Base-by-base conservation (phyloP, 331 rosid genomes). In the Spiraea crenata region DNA sequence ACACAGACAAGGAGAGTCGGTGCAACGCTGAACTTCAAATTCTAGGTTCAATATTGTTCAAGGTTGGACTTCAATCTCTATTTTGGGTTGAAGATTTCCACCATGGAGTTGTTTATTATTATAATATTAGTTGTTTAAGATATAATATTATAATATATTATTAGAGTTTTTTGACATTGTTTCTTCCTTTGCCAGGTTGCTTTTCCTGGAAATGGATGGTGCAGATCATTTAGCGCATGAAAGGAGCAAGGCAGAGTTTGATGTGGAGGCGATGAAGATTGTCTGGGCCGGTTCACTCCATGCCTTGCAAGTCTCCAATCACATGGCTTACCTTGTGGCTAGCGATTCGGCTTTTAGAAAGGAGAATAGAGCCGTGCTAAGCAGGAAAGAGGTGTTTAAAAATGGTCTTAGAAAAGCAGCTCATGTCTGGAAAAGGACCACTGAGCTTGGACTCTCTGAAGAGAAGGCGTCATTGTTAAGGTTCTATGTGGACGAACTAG, bases 271-370 rank as follows among this genome's bases (percentile, higher is more conserved):
- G 54, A 87, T 93, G 97, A 90, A 89, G 77, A 74, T 93, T 82
- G 84, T 89, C 35, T 91, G 99, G 97, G 96, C 95, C 0, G 97
- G 97, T 83, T 89, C 97, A 56, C 92, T 82, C 74, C 76, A 86
- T 4, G 78, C 71, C 5, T 79, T 82, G 16, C 83, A 91, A 20
- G 81, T 89, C 48, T 85, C 95, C 57, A 90, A 90, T 65, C 82
- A 92, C 49, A 93, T 93, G 34, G 57, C 96, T 77, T 86, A 79
- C 67, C 84, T 90, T 8, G 95, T 93, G 59, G 96, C 98, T 47
- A 77, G 80, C 67, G 96, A 93, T 85, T 97, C 95, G 79, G 88
- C 31, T 15, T 93, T 93, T 76, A 75, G 77, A 59, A 90, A 89
- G 92, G 97, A 93, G 54, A 70, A 79, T 50, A 85, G 92, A 74